These are phyloP conservation scores for Arxiozyma heterogenica DNA, from an alignment of 1,139 yeast species.

Conservation along the genomic window DNA sequence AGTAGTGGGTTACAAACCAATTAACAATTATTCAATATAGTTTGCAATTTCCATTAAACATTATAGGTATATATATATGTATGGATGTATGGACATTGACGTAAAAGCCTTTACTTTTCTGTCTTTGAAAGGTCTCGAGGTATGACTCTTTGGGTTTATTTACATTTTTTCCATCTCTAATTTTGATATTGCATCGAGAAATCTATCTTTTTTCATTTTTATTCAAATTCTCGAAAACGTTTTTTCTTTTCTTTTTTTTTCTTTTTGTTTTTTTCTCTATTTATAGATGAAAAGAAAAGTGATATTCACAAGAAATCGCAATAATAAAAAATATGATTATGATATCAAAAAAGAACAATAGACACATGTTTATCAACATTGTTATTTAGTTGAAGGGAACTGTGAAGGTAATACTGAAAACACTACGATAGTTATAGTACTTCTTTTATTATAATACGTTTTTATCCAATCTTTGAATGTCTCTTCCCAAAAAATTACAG, in stretches of 20 bases:
- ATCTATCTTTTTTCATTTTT: too few species aligned
- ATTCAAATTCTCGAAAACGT: neutral
- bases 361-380: neutral
- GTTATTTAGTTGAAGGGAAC: too few species aligned
- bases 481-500: slow-evolving; percentile 50
- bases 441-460: too few species aligned
- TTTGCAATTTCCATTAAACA: neutral
- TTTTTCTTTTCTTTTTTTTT: neutral
- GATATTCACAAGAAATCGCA: neutral
- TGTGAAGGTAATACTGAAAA: neutral
- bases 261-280: neutral
- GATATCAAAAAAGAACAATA: neutral
- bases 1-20: neutral
- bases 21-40: too few species aligned
- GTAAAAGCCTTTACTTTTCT: too few species aligned
- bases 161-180: neutral
- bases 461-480: slow-evolving; percentile 36
- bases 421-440: too few species aligned
- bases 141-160: neutral
- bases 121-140: neutral
- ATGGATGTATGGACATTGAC: too few species aligned
- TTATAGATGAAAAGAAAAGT: neutral
- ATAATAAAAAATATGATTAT: neutral
- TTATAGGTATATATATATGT: too few species aligned
- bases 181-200: neutral